Percentiles rank a stretch among this genome's conserved stretches.
Evolutionary conservation across 805 yeast species (phyloP).

Genomic region (Saccharomycopsis lassenensis): DNA sequence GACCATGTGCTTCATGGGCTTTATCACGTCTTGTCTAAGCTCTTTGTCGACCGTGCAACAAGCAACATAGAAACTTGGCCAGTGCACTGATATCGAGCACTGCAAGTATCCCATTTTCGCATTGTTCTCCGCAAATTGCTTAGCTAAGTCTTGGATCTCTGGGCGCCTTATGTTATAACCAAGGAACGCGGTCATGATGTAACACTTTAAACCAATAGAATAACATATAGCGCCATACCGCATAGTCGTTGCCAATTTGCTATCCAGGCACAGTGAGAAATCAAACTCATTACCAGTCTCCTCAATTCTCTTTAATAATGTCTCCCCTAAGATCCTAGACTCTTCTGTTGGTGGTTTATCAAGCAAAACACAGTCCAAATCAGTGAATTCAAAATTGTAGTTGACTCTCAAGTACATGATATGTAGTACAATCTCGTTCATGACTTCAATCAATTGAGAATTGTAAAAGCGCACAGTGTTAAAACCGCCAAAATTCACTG

Average conservation of each 20-base stretch:
- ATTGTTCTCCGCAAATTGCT: conserved; percentile 2
- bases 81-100: conserved; percentile 10
- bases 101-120: conserved; percentile 7
- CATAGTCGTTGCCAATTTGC: conserved; percentile 9
- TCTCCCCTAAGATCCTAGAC: conserved; percentile 2
- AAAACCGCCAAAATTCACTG: conserved; percentile 9
- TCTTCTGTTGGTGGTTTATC: conserved; percentile 6
- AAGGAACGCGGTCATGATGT: conserved; percentile 4
- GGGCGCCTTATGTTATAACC: conserved; percentile 6
- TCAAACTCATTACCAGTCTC: not conserved
- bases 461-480: conserved; percentile 11
- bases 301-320: not conserved
- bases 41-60: conserved; percentile 6
- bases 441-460: conserved; percentile 7
- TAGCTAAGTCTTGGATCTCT: conserved; percentile 4
- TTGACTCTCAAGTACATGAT: conserved; percentile 6
- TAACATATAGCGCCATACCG: conserved; percentile 7
- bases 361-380: conserved; percentile 6
- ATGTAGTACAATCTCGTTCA: conserved; percentile 12
- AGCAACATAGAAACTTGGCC: conserved; percentile 12
- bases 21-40: conserved; percentile 1
- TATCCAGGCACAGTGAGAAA: conserved; percentile 1
- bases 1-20: conserved; percentile 7
- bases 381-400: conserved; percentile 7
- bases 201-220: conserved; percentile 5